A percentile compares a stretch with the other conserved stretches of the same genome.
These are phyloP conservation scores for Quercus bicolor DNA, from an alignment of 306 rosid genomes.

Conservation along the genomic window DNA sequence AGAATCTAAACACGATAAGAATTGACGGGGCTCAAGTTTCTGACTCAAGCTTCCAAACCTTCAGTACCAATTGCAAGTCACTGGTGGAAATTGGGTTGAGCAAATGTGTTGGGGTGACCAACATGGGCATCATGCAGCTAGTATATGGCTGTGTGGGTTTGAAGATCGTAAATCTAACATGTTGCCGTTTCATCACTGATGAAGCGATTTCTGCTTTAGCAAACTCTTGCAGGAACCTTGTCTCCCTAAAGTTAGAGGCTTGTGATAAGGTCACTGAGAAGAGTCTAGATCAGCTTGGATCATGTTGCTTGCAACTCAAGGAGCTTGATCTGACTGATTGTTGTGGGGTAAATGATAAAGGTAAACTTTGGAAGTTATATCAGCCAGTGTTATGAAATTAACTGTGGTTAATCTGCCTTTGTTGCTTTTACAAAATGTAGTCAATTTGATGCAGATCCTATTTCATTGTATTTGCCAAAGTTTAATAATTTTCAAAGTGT, in stretches of 20 bases:
- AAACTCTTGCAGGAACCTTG: slow-evolving; percentile 42
- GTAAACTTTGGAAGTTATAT: slow-evolving; percentile 22
- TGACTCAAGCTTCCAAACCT: slow-evolving; percentile 35
- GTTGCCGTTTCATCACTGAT: slow-evolving; percentile 56
- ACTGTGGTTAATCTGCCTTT: neutral
- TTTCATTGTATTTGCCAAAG: neutral
- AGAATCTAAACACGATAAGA: slow-evolving; percentile 43
- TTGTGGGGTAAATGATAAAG: slow-evolving; percentile 51
- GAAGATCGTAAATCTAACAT: slow-evolving; percentile 58
- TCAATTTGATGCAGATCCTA: neutral
- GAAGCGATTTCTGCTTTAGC: slow-evolving; percentile 45
- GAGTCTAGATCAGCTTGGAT: slow-evolving; percentile 46
- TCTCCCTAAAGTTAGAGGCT: slow-evolving; percentile 62
- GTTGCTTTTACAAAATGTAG: neutral
- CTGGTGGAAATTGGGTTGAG: slow-evolving; percentile 67
- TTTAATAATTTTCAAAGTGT: neutral
- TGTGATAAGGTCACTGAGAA: slow-evolving; percentile 54
- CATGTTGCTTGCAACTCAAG: slow-evolving; percentile 40
- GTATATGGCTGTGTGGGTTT: slow-evolving; percentile 46
- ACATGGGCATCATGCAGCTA: slow-evolving; percentile 45
- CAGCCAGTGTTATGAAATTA: neutral
- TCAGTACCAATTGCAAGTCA: slow-evolving; percentile 47
- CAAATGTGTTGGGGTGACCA: slow-evolving; percentile 60
- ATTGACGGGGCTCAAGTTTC: slow-evolving; percentile 52
- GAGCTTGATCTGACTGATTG: slow-evolving; percentile 76